Evolutionary conservation across 2,329 filamentous ascomycete genomes (phyloP).

Genomic region (Zelopaecilomyces penicillatus): DNA sequence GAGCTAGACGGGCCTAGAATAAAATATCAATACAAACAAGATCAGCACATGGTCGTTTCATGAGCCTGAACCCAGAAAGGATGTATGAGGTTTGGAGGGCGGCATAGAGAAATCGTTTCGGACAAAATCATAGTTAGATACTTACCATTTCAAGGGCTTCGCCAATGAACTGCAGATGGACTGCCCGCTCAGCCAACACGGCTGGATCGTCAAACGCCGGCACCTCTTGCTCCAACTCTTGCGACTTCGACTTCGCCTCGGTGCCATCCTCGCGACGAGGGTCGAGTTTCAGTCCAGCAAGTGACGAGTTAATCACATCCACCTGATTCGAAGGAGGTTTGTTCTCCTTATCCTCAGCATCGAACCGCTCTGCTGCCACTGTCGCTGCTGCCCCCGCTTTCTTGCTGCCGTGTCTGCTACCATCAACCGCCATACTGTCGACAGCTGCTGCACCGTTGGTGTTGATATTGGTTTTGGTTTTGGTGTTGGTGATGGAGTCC

Average conservation of each 20-base stretch:
- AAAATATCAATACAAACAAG: too few species aligned
- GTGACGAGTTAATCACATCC: neutral
- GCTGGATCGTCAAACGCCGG: conserved; percentile 15
- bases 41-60: too few species aligned
- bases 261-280: conserved; percentile 7
- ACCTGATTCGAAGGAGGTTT: conserved; percentile 10
- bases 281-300: conserved; percentile 8
- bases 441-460: conserved; percentile 1
- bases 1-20: conserved; percentile 69
- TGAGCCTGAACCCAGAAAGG: neutral
- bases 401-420: neutral
- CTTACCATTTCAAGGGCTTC: conserved; percentile 79
- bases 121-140: conserved; percentile 1
- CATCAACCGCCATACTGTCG: conserved; percentile 12
- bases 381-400: conserved; percentile 1
- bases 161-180: conserved; percentile 59
- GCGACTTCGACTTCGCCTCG: neutral
- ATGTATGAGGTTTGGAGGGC: neutral
- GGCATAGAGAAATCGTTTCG: too few species aligned
- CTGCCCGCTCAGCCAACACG: conserved; percentile 23
- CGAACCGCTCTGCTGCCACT: neutral
- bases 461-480: conserved; percentile 6
- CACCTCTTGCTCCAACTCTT: neutral
- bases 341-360: conserved; percentile 23
- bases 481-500: conserved; percentile 3